phyloP scores from a whole-genome alignment of 2,329 filamentous ascomycete species.

The Seiridium cupressi region DNA sequence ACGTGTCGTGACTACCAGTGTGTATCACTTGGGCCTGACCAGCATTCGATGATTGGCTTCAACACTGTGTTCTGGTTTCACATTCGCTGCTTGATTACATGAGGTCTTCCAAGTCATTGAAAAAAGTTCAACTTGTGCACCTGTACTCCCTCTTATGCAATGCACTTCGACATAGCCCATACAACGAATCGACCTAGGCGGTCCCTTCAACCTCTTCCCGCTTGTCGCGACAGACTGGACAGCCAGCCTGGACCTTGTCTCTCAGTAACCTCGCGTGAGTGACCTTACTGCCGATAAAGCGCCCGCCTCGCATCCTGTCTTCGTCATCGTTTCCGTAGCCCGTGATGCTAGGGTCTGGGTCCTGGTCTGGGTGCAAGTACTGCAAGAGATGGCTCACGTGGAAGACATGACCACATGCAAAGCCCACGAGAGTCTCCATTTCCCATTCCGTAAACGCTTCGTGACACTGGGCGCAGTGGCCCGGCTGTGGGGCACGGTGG shows the following conservation, averaged over 20 bases:
- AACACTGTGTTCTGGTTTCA: too few relatives aligned
- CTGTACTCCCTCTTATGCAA: too few relatives aligned
- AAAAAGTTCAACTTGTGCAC: too few relatives aligned
- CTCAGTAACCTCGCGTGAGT: conserved; percentile 78
- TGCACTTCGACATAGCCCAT: too few relatives aligned
- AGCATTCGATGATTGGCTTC: too few relatives aligned
- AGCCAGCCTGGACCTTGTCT: conserved; percentile 66
- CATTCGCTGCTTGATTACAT: too few relatives aligned
- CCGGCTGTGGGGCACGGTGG: conserved; percentile 39
- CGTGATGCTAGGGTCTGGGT: conserved; percentile 36
- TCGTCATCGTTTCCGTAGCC: conserved; percentile 42
- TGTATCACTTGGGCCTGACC: too few relatives aligned
- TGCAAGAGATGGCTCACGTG: conserved; percentile 71
- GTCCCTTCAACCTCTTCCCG: conserved; percentile 19
- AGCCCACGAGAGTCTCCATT: conserved; percentile 72
- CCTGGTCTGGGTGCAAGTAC: conserved; percentile 43
- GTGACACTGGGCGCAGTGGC: conserved; percentile 59
- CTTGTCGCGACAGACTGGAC: conserved; percentile 53
- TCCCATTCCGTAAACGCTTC: conserved; percentile 60
- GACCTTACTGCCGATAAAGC: conserved; percentile 81
- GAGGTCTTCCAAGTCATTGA: too few relatives aligned
- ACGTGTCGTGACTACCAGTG: too few relatives aligned
- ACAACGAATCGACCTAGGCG: too few relatives aligned
- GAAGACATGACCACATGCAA: conserved; percentile 80
- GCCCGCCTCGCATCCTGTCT: conserved; percentile 41